A percentile compares a stretch with the other conserved stretches of the same genome.
phyloP scores from a whole-genome alignment of 441 rosid genomes.

The Bocquillonia castaneifolia region DNA sequence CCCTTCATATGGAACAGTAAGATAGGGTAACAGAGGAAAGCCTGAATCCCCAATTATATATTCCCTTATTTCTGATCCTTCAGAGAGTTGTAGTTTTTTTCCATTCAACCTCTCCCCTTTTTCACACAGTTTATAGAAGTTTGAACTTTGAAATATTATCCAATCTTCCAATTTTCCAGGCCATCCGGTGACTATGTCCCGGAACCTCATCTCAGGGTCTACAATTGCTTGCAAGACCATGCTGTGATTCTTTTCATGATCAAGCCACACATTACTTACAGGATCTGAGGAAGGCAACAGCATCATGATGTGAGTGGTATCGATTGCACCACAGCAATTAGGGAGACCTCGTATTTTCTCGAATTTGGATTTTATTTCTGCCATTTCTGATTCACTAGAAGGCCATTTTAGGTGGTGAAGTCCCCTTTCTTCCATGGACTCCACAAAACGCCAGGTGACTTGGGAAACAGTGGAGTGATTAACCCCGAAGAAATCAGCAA shows the following conservation, averaged over 20 bases:
- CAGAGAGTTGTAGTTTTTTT: slow-evolving; percentile 30
- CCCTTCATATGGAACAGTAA: slow-evolving; percentile 45
- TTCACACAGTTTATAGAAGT: slow-evolving; percentile 42
- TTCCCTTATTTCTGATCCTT: slow-evolving; percentile 48
- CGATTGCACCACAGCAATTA: slow-evolving; percentile 61
- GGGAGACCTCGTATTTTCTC: slow-evolving; percentile 57
- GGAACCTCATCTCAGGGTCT: slow-evolving; percentile 59
- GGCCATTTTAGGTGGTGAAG: slow-evolving; percentile 63
- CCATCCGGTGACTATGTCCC: slow-evolving; percentile 70
- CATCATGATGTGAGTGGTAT: slow-evolving; percentile 56
- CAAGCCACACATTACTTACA: slow-evolving; percentile 44
- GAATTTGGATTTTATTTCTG: slow-evolving; percentile 49
- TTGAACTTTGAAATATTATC: slow-evolving; percentile 45
- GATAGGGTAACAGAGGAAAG: slow-evolving; percentile 58
- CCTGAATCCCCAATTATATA: slow-evolving; percentile 59
- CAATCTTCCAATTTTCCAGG: slow-evolving; percentile 54
- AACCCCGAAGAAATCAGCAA: slow-evolving; percentile 55
- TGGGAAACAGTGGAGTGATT: slow-evolving; percentile 63
- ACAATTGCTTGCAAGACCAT: slow-evolving; percentile 63
- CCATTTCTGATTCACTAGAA: slow-evolving; percentile 33
- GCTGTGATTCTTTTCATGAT: slow-evolving; percentile 54
- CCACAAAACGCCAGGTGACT: slow-evolving; percentile 69
- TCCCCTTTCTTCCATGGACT: slow-evolving; percentile 61
- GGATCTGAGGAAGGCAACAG: slow-evolving; percentile 49
- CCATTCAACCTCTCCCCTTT: slow-evolving; percentile 51